A percentile compares a stretch with the other conserved stretches of the same genome.
Evolutionary conservation across 2,329 filamentous ascomycete genomes (phyloP).

Genomic region (Lecanicillium sp.): DNA sequence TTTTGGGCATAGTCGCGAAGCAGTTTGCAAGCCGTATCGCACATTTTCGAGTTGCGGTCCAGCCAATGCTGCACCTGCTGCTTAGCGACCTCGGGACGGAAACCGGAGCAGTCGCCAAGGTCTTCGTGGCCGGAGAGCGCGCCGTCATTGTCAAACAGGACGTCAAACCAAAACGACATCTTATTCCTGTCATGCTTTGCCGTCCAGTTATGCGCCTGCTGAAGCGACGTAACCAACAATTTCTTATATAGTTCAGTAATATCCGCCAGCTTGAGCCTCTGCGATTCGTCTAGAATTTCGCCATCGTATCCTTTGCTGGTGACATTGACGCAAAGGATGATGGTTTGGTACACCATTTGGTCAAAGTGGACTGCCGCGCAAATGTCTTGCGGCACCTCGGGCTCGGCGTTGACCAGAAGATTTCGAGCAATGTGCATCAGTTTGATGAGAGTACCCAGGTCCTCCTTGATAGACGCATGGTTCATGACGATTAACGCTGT

Average conservation of each 20-base stretch:
- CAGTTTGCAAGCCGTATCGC: constrained; percentile 44
- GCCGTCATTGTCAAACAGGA: constrained; percentile 52
- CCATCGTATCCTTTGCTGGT: constrained; percentile 60
- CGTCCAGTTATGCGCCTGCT: constrained; percentile 62
- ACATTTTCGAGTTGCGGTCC: constrained; percentile 51
- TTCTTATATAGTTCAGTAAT: constrained; percentile 61
- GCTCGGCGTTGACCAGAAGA: constrained; percentile 54
- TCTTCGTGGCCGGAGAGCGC: constrained; percentile 41
- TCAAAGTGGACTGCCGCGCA: constrained; percentile 57
- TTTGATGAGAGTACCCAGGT: constrained; percentile 56
- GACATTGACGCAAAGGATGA: constrained; percentile 58
- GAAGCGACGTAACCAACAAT: constrained; percentile 54
- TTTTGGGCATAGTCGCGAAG: constrained; percentile 46
- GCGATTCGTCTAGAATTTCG: constrained; percentile 50
- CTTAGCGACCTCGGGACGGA: constrained; percentile 49
- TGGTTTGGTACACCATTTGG: constrained; percentile 57
- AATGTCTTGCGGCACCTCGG: constrained; percentile 57
- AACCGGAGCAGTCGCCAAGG: constrained; percentile 42
- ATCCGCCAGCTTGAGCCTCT: constrained; percentile 49
- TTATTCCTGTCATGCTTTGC: constrained; percentile 62
- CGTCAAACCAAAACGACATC: constrained; percentile 61
- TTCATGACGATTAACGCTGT: constrained; percentile 56
- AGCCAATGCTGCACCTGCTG: constrained; percentile 55
- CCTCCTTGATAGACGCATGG: constrained; percentile 51
- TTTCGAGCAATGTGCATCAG: constrained; percentile 60